These are phyloP conservation scores for Fusarium scirpi DNA, from an alignment of 2,329 filamentous ascomycete genomes.

Conservation along the genomic window DNA sequence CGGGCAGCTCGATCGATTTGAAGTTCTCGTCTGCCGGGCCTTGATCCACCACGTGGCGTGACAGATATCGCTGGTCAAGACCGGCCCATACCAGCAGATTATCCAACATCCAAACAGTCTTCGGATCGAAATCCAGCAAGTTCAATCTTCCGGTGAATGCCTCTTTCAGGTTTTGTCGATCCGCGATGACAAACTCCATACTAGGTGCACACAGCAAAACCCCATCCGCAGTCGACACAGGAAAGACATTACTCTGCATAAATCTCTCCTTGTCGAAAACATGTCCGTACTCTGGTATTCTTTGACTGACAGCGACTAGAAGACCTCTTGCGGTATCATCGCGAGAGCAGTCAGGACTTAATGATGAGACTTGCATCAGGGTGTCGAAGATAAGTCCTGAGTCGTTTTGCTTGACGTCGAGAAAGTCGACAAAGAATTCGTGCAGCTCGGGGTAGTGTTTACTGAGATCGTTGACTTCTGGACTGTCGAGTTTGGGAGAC, in stretches of 20 bases:
- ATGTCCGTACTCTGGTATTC: slow-evolving; percentile 35
- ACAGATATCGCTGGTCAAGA: slow-evolving; percentile 39
- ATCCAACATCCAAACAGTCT: slow-evolving; percentile 39
- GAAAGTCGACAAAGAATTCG: slow-evolving; percentile 40
- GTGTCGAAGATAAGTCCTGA: slow-evolving; percentile 36
- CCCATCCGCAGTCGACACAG: slow-evolving; percentile 22
- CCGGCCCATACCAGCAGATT: slow-evolving; percentile 38
- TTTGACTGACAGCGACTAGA: slow-evolving; percentile 29
- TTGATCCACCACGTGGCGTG: slow-evolving; percentile 31
- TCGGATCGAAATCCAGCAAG: slow-evolving; percentile 35
- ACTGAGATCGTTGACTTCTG: slow-evolving; percentile 37
- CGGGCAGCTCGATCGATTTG: slow-evolving; percentile 32
- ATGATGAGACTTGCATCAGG: slow-evolving; percentile 27
- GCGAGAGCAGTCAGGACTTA: slow-evolving; percentile 28
- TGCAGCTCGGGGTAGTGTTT: slow-evolving; percentile 39
- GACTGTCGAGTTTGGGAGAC: slow-evolving; percentile 35
- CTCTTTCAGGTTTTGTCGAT: slow-evolving; percentile 35
- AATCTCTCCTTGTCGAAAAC: slow-evolving; percentile 37
- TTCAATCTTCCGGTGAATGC: slow-evolving; percentile 35
- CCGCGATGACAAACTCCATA: slow-evolving; percentile 40
- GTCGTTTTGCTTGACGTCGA: slow-evolving; percentile 33
- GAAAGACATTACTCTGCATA: slow-evolving; percentile 28
- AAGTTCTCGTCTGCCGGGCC: slow-evolving; percentile 17
- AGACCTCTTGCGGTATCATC: slow-evolving; percentile 35
- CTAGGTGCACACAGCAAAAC: slow-evolving; percentile 35